Evolutionary conservation across 2,329 filamentous ascomycete species (phyloP).

Genomic region (Fonsecaea erecta): DNA sequence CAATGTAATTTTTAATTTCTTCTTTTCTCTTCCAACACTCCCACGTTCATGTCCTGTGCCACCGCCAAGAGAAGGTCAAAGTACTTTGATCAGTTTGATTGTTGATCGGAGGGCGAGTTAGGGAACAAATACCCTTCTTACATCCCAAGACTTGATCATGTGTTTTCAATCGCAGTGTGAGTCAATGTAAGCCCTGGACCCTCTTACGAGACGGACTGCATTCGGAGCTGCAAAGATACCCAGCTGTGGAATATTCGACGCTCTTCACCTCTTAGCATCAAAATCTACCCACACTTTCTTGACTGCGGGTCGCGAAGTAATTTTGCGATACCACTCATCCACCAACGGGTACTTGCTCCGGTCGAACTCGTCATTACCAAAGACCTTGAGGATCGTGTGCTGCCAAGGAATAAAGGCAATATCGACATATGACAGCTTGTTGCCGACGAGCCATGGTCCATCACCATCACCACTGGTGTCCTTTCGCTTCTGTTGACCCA

Average conservation of each 20-base stretch:
- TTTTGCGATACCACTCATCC: constrained; percentile 31
- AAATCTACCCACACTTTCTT: constrained; percentile 1
- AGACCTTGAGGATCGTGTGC: constrained; percentile 3
- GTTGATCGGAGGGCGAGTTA: no score
- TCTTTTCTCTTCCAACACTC: no score
- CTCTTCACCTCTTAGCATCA: background rate
- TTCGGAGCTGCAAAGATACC: no score
- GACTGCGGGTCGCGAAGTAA: constrained; percentile 17
- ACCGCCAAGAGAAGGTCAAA: no score
- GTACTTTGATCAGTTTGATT: no score
- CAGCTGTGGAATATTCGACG: background rate
- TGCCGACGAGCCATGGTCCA: constrained; percentile 48
- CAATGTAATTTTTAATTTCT: no score
- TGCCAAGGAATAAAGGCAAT: constrained; percentile 47
- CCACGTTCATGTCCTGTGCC: no score
- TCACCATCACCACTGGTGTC: constrained; percentile 24
- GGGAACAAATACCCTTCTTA: no score
- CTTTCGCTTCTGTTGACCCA: constrained; percentile 37
- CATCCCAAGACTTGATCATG: no score
- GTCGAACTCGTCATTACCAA: constrained; percentile 26
- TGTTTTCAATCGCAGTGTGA: no score
- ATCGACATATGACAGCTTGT: constrained; percentile 51
- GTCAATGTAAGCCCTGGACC: no score
- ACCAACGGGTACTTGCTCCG: constrained; percentile 23
- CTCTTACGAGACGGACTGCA: no score